Evolutionary conservation across 2,329 filamentous ascomycete genomes (phyloP), one percentile per base, ranked within the genome.

Genomic region (Blastomyces emzantsi): DNA sequence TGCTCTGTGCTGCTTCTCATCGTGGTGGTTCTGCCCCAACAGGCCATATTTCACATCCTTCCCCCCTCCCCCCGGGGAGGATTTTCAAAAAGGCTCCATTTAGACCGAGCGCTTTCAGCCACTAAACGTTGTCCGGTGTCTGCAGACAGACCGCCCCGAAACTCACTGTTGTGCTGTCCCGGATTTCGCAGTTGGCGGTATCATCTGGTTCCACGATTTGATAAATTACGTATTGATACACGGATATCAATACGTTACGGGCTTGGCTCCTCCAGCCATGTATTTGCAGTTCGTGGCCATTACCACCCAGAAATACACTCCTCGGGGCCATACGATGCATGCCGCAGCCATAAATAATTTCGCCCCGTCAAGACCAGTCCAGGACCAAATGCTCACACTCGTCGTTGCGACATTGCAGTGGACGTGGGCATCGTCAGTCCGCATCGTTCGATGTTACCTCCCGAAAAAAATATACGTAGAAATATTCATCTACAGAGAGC

Each of bases 181-280:
- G 8, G 47, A 2, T 9, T 49, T n/a, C 6, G n/a, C 22, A 11
- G 22, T 2, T 6, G 47, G 22, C 25, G 11, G 51, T 55, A 55
- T 33, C 30, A n/a, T 55, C 52, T 55, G 33, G 52, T 55, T 55
- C n/a, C 1, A 41, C 25, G 2, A 9, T 2, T 17, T 3, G n/a
- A 41, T 57, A 57, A 13, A 41, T 41, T n/a, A 57, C 55, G 55
- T 57, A 57, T 57, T 57, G 11, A 39, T 57, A 57, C 55, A 57
- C 55, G n/a, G 3, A 41, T 41, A 57, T 15, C 33, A 55, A 55
- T 55, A 55, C 52, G 28, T 33, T 55, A 55, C 52, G n/a, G 52
- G 28, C 28, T 55, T 33, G 28, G 15, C 30, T 3, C 7, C 15
- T 6, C 8, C 52, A 36, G 7, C n/a, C 19, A 1, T 17, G 55